These are phyloP conservation scores for Pichia manshurica DNA, from an alignment of 805 yeast genomes.

Conservation along the genomic window DNA sequence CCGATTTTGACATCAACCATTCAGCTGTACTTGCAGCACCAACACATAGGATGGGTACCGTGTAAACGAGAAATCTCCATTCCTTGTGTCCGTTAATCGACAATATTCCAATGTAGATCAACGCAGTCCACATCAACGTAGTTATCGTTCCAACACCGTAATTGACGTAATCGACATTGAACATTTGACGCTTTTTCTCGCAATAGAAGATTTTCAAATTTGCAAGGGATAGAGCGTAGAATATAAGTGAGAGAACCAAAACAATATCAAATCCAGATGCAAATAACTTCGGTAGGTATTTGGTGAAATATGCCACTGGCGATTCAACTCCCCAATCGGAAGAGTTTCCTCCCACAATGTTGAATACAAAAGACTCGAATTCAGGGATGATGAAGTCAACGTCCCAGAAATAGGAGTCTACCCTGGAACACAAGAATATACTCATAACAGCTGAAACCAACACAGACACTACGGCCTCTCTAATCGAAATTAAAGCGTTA, in stretches of 20 bases:
- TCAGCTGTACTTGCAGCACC: conserved; percentile 11
- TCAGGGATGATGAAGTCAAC: conserved; percentile 54
- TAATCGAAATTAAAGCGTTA: conserved; percentile 18
- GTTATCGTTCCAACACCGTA: conserved; percentile 32
- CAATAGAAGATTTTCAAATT: neutral
- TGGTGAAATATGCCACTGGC: conserved; percentile 55
- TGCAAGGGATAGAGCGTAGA: neutral
- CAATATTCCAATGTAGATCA: conserved; percentile 53
- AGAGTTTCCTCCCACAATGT: conserved; percentile 70
- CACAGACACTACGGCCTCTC: conserved; percentile 30
- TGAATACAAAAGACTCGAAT: conserved; percentile 62
- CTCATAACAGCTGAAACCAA: conserved; percentile 44
- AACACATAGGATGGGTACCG: conserved; percentile 58
- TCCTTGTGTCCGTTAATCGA: conserved; percentile 90
- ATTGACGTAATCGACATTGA: conserved; percentile 20
- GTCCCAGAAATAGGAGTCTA: conserved; percentile 80
- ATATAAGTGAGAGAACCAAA: neutral
- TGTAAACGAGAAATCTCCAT: conserved; percentile 83
- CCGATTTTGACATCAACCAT: neutral
- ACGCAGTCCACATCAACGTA: conserved; percentile 44
- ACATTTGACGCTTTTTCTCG: neutral
- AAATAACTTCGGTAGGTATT: conserved; percentile 43
- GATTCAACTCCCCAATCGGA: conserved; percentile 85
- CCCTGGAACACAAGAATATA: conserved; percentile 36
- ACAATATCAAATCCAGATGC: conserved; percentile 14